phyloP scores from a whole-genome alignment of 306 rosid species.

The Hylodesmum podocarpum region DNA sequence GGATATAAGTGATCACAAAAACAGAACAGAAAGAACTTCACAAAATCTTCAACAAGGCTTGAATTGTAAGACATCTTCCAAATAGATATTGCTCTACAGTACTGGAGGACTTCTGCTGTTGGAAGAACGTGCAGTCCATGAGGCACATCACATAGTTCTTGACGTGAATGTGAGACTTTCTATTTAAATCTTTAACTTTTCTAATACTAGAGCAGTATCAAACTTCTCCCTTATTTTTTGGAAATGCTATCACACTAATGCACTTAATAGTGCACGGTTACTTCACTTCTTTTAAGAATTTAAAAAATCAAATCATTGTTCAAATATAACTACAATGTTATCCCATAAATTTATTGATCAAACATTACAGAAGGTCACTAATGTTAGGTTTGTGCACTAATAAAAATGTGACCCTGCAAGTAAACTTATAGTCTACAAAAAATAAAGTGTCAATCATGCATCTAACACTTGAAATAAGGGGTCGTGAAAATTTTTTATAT shows the following conservation, averaged over 20 bases:
- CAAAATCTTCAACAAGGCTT: neutral
- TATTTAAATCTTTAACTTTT: neutral
- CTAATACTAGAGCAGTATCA: neutral
- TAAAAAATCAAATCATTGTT: too few relatives aligned
- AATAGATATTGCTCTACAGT: too few relatives aligned
- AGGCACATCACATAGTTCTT: too few relatives aligned
- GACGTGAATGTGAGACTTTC: too few relatives aligned
- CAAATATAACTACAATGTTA: neutral
- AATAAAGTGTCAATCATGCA: neutral
- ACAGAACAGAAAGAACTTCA: neutral
- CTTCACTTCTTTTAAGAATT: neutral
- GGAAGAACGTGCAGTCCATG: too few relatives aligned
- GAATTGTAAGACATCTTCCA: neutral
- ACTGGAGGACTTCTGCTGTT: too few relatives aligned
- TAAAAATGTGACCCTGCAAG: neutral
- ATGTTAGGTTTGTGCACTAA: neutral
- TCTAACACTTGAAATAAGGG: slow-evolving; percentile 28
- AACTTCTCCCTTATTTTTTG: neutral
- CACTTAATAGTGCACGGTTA: neutral
- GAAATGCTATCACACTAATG: neutral
- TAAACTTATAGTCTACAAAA: neutral
- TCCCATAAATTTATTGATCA: neutral
- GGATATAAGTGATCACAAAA: neutral
- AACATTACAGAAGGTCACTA: neutral
- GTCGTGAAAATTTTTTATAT: neutral